Base-by-base conservation (phyloP, 176 grass and related monocot species). In the Musa acuminata region DNA sequence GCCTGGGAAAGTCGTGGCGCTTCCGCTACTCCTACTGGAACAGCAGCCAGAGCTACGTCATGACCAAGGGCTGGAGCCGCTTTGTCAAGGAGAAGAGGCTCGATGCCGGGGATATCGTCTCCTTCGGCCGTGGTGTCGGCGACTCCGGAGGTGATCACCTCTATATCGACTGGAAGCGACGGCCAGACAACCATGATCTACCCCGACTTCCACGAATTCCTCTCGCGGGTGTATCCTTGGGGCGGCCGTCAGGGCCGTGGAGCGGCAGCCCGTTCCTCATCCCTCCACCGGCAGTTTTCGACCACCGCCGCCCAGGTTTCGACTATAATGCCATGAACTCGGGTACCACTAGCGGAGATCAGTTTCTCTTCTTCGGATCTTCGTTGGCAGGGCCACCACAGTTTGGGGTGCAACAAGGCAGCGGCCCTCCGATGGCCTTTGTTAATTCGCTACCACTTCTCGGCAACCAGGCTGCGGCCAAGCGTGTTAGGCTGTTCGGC, bases 11-110 rank as follows among this genome's bases (percentile, higher is more conserved):
- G 88, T 88, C 85, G 50, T 99, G 96, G 96, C 82, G 88, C 53
- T 99, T 99, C 81, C 96, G 96, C 77, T 99, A 99, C 83, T 99
- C 96, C 55, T 99, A 99, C 83, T 99, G 96, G 96, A 99, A 99
- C 82, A 99, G 96, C 83, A 99, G 96, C 77, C 96, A 99, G 91
- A 99, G 96, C 84, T 99, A 99, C 82, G 96, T 99, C 62, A 99
- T 99, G 96, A 99, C 96, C 78, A 99, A 99, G 25, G 96, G 96
- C 0, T 99, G 96, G 96, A 99, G 96, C 83, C 91, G 96, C 9
- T 99, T 99, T 76, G 96, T 99, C 75, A 99, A 99, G 88, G 96
- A 99, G 84, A 99, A 99, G 82, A 82, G 91, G 49, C 86, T 99
- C 13, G 88, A 89, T 69, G 88, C 96, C 2, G 96, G 96, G 1